Conservation (phyloP, 495 filamentous ascomycete genomes). For the Usnea hakonensis region DNA sequence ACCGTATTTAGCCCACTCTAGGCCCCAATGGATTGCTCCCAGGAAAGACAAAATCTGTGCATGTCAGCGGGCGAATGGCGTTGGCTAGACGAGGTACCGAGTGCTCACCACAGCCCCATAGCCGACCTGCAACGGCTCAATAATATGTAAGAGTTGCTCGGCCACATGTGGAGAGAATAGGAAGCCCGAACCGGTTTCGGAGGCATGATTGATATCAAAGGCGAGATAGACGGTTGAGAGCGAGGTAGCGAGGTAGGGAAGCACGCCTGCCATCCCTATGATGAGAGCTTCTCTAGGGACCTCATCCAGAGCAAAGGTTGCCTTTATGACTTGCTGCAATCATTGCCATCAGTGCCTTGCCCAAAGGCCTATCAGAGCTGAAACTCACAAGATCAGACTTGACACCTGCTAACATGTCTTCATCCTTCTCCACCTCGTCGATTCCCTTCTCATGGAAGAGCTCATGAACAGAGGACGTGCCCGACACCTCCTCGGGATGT, state of each 20-base stretch:
- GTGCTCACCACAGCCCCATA: conserved; percentile 80
- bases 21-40: conserved; percentile 91
- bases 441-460: conserved; percentile 41
- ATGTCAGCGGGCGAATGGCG: not conserved
- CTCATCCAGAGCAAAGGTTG: conserved; percentile 70
- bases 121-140: conserved; percentile 88
- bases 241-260: conserved; percentile 87
- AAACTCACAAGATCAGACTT: conserved; percentile 64
- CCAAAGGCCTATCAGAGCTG: not conserved
- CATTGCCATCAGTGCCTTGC: not conserved
- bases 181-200: conserved; percentile 49
- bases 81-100: not conserved
- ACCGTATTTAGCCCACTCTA: conserved; percentile 71
- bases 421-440: conserved; percentile 35
- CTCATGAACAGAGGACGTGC: conserved; percentile 47
- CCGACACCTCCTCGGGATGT: conserved; percentile 51
- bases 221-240: conserved; percentile 79
- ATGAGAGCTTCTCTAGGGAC: conserved; percentile 76
- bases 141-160: conserved; percentile 61
- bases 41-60: conserved; percentile 85
- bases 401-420: conserved; percentile 61
- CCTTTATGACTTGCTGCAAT: conserved; percentile 65
- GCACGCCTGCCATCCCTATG: conserved; percentile 79
- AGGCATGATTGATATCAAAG: conserved; percentile 66
- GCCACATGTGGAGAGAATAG: conserved; percentile 66